These are phyloP conservation scores for Puccinia horiana DNA, from an alignment of 1,284 basidiomycete genomes.

Conservation along the genomic window DNA sequence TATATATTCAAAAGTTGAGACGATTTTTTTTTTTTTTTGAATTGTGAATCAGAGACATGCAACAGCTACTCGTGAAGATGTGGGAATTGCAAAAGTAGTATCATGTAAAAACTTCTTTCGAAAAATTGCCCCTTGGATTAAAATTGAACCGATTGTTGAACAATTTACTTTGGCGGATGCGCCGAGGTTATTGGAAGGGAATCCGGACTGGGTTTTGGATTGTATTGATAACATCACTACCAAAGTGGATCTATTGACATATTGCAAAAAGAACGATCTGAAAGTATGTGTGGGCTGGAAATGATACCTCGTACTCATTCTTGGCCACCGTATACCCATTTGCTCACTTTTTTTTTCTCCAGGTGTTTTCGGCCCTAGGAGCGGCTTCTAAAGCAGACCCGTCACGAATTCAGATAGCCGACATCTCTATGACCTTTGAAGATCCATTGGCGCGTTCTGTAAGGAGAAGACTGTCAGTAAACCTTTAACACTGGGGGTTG, in stretches of 20 bases:
- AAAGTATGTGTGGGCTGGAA: background rate
- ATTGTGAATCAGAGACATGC: constrained; percentile 69
- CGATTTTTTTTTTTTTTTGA: background rate
- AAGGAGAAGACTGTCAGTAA: constrained; percentile 71
- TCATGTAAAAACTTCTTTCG: constrained; percentile 73
- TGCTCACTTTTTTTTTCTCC: background rate
- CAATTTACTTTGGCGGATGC: constrained; percentile 74
- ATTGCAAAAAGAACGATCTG: constrained; percentile 13
- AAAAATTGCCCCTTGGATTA: constrained; percentile 70
- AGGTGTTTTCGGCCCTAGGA: constrained; percentile 96
- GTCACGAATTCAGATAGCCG: constrained; percentile 86
- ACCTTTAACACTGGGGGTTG: background rate
- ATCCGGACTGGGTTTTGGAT: constrained; percentile 85
- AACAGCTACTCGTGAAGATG: constrained; percentile 83
- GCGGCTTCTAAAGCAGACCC: constrained; percentile 96
- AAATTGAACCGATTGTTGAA: constrained; percentile 78
- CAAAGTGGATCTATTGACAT: constrained; percentile 62
- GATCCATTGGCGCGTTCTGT: constrained; percentile 92
- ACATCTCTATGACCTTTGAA: constrained; percentile 88
- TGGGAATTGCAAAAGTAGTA: constrained; percentile 89
- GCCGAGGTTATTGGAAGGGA: constrained; percentile 70
- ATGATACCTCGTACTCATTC: background rate
- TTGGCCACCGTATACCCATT: background rate
- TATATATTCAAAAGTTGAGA: too few relatives aligned
- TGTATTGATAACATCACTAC: constrained; percentile 96